phyloP scores from a whole-genome alignment of 768 basidiomycete genomes.

The Boletus vinaceobasis region DNA sequence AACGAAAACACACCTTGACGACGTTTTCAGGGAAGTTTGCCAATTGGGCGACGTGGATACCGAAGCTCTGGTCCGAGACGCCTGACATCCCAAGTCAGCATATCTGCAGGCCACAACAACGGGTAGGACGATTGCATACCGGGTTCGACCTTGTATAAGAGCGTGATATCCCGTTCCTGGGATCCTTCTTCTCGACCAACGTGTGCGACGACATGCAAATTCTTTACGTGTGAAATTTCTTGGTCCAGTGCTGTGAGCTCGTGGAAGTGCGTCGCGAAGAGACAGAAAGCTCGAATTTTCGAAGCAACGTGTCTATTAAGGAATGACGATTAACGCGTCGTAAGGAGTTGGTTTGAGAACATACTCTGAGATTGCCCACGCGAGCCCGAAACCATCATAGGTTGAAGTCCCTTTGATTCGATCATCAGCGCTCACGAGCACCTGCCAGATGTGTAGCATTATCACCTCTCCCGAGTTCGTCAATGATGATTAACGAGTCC shows the following conservation, averaged over 20 bases:
- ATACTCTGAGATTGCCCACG: conserved; percentile 98
- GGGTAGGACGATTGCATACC: conserved; percentile 46
- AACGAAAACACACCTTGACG: conserved; percentile 56
- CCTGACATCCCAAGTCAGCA: conserved; percentile 41
- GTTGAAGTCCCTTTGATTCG: conserved; percentile 76
- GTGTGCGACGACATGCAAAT: conserved; percentile 93
- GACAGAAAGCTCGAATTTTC: conserved; percentile 86
- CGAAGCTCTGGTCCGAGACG: conserved; percentile 95
- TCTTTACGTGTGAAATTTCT: conserved; percentile 83
- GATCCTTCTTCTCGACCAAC: conserved; percentile 52
- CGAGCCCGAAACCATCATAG: conserved; percentile 95
- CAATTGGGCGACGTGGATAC: conserved; percentile 96
- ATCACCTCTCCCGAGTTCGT: conserved; percentile 88
- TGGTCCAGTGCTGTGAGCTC: conserved; percentile 92
- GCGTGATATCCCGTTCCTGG: conserved; percentile 73
- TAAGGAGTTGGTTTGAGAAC: conserved; percentile 14
- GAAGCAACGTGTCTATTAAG: conserved; percentile 81
- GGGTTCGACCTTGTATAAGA: conserved; percentile 71
- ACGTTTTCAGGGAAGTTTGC: conserved; percentile 97
- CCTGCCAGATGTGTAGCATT: neutral
- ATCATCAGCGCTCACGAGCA: conserved; percentile 2
- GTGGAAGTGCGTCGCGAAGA: conserved; percentile 98
- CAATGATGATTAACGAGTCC: conserved; percentile 94
- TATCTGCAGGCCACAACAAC: neutral
- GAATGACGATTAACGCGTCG: neutral